Evolutionary conservation across 2,329 filamentous ascomycete species (phyloP).

Genomic region (Tolypocladium paradoxum): DNA sequence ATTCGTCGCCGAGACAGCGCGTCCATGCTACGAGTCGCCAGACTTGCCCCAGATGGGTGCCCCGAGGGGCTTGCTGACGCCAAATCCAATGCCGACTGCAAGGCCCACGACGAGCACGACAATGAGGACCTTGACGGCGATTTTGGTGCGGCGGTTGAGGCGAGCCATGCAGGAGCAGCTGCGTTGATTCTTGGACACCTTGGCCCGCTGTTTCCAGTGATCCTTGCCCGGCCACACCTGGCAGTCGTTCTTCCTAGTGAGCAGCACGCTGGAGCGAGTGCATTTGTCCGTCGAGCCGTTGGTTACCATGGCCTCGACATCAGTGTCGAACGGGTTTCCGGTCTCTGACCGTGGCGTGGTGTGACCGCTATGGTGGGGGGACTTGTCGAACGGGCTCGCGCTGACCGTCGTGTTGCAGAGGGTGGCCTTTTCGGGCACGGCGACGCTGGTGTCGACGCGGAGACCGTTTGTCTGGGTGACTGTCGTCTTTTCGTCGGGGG

Average conservation of each 20-base stretch:
- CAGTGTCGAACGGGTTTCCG: constrained; percentile 44
- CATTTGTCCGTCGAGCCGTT: constrained; percentile 22
- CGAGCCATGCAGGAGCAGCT: constrained; percentile 42
- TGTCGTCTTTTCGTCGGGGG: constrained; percentile 2
- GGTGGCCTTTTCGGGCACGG: constrained; percentile 15
- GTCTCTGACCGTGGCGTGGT: constrained; percentile 33
- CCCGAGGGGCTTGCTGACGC: constrained; percentile 49
- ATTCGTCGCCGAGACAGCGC: not conserved
- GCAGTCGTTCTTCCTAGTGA: constrained; percentile 32
- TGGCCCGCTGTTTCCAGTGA: constrained; percentile 50
- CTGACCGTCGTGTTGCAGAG: constrained; percentile 14
- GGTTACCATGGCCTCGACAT: constrained; percentile 43
- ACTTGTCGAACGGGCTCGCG: constrained; percentile 11
- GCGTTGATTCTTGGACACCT: constrained; percentile 40
- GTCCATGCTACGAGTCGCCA: not conserved
- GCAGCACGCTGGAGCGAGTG: constrained; percentile 13
- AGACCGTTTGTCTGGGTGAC: not conserved
- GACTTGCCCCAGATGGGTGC: constrained; percentile 42
- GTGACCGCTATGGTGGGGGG: constrained; percentile 22
- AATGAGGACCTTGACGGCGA: constrained; percentile 44
- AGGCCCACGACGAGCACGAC: constrained; percentile 40
- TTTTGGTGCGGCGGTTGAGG: constrained; percentile 42
- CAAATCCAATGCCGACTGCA: constrained; percentile 46
- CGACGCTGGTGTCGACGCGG: constrained; percentile 12
- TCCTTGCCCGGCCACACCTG: constrained; percentile 50